Evolutionary conservation across 306 rosid species (phyloP).

Genomic region (Biancaea sappan): DNA sequence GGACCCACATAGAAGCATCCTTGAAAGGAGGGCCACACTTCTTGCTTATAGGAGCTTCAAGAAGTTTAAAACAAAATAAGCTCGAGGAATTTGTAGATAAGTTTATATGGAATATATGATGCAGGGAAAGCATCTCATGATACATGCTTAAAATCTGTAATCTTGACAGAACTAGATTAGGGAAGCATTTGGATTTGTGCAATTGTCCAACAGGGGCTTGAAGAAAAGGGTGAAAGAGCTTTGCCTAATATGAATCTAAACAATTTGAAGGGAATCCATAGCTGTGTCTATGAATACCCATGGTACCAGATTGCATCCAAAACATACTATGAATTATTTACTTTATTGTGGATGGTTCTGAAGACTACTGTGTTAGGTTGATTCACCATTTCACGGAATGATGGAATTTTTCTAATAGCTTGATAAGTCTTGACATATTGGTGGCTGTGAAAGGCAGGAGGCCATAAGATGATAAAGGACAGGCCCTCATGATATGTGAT

Average conservation of each 20-base stretch:
- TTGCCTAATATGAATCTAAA: not conserved
- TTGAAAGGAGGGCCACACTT: conserved; percentile 7
- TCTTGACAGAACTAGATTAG: not conserved
- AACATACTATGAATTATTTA: not conserved
- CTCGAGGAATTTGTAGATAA: not conserved
- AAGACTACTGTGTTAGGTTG: not conserved
- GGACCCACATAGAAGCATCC: conserved; percentile 1
- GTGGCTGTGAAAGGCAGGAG: conserved; percentile 16
- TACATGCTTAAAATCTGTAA: not conserved
- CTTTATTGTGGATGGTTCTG: not conserved
- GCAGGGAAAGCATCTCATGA: not conserved
- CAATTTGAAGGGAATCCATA: not conserved
- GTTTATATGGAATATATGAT: not conserved
- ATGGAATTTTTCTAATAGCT: not conserved
- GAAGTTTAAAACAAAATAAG: not conserved
- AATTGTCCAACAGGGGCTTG: not conserved
- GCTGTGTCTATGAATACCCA: not conserved
- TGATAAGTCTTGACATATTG: not conserved
- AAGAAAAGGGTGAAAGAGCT: not conserved
- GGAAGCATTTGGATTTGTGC: not conserved
- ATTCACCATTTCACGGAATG: not conserved
- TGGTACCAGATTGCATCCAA: not conserved
- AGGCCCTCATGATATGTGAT: not conserved
- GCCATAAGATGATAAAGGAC: conserved; percentile 2
- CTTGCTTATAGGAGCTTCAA: not conserved